Evolutionary conservation across 2,329 filamentous ascomycete genomes (phyloP).

Genomic region (Trichoderma afroharzianum): DNA sequence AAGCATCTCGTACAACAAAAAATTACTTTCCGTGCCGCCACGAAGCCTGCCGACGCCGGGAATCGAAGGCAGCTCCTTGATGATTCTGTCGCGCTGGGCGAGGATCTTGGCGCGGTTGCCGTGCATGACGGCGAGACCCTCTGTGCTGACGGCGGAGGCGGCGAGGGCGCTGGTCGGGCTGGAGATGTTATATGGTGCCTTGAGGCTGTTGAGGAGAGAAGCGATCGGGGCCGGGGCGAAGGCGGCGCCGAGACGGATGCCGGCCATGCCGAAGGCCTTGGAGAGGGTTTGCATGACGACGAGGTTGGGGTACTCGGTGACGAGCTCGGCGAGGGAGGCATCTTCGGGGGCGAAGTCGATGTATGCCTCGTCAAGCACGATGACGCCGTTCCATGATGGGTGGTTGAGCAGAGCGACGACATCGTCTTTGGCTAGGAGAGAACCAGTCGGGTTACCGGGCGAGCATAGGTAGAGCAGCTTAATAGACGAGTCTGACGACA

Average conservation of each 20-base stretch:
- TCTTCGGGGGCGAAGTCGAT: slow-evolving; percentile 80
- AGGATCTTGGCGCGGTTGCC: slow-evolving; percentile 67
- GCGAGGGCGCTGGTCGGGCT: slow-evolving; percentile 83
- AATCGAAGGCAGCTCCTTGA: slow-evolving; percentile 69
- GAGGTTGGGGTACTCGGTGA: slow-evolving; percentile 87
- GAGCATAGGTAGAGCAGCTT: slow-evolving; percentile 93
- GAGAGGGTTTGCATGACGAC: slow-evolving; percentile 98
- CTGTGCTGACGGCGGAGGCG: slow-evolving; percentile 61
- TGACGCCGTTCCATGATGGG: slow-evolving; percentile 90
- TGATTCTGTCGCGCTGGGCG: slow-evolving; percentile 70
- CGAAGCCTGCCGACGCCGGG: slow-evolving; percentile 75
- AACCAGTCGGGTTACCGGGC: slow-evolving; percentile 89
- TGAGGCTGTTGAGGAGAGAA: slow-evolving; percentile 79
- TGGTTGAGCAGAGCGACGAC: slow-evolving; percentile 73
- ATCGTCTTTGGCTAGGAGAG: slow-evolving; percentile 70
- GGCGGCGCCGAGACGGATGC: slow-evolving; percentile 83
- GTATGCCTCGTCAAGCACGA: slow-evolving; percentile 94
- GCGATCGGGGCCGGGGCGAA: slow-evolving; percentile 77
- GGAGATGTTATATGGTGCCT: slow-evolving; percentile 94
- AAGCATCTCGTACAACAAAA: slow-evolving; percentile 85
- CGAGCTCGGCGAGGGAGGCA: slow-evolving; percentile 85
- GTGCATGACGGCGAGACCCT: slow-evolving; percentile 71
- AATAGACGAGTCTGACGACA: slow-evolving; percentile 60
- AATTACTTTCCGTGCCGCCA: slow-evolving; percentile 81
- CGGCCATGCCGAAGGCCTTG: slow-evolving; percentile 94